Evolutionary conservation across 1,139 yeast species (phyloP), one percentile per base, ranked within the genome.

Genomic region (Sugiyamaella japonica): DNA sequence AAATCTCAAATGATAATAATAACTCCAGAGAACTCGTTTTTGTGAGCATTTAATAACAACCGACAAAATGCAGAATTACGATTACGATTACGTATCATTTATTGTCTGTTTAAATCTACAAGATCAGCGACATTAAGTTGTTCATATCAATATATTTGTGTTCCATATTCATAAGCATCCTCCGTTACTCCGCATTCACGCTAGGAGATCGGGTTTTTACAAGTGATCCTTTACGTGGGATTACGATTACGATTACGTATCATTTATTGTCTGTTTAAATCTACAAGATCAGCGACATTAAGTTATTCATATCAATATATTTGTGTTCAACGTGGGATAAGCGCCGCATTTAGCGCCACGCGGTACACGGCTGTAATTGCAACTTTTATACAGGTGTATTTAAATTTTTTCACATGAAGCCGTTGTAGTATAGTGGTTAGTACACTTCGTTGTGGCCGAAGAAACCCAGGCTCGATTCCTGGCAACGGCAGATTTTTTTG

Each of bases 381-480:
- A n/a, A n/a, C n/a, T n/a, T n/a, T n/a, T 29, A 29, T 29, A 29
- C 9, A 2, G 34, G 3, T 29, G 34, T 29, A 17, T 15, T n/a
- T n/a, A 17, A 39, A 39, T 20, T 9, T 37, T 43, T 28, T 9
- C 25, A 45, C 36, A 45, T 36, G 20, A 31, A 45, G 67, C 67
- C 65, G 67, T 64, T 57, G 60, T 65, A 64, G 68, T 65, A 63
- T 65, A 65, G 68, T 65, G 68, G 68, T 62, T 59, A 65, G 68
- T 65, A 65, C 67, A 59, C 70, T 63, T 68, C 73, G 70, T 70
- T 70, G 73, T 70, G 73, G 73, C 70, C 70, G 73, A 67, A 63
- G 70, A 69, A 68, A 70, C 72, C 73, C 73, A 65, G 65, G 73
- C 69, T 69, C 73, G 71, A 70, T 70, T 67, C 70, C 63, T 59